Base-by-base conservation (phyloP, 2,329 filamentous ascomycete genomes). In the Cytospora mali region DNA sequence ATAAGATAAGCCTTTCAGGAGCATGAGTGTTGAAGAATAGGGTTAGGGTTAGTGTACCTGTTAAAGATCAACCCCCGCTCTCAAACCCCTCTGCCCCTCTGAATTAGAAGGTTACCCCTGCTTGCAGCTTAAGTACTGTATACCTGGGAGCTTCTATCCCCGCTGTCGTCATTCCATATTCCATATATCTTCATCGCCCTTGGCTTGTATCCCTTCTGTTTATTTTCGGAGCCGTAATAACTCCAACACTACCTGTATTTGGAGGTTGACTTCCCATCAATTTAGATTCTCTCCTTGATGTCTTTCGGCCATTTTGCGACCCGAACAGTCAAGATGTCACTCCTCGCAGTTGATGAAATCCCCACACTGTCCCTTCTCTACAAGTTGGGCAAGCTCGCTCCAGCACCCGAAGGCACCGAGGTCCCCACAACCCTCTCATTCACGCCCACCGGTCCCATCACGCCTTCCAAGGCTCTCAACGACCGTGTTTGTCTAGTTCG, bases 401-500 rank as follows among this genome's bases (percentile, higher is more conserved):
- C 69, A 18, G 65, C 69, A 49, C 65, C 58, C 6, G n/a, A 62
- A 52, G 50, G 35, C 58, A 48, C 62, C 23, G 55, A 61, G 27
- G 62, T 64, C 2, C 67, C 69, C 2, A 10, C 29, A 64, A 70
- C 66, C 57, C 51, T 67, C 18, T 68, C 66, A 51, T 67, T 71
- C 11, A 67, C 71, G 14, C 66, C 73, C 6, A 57, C 58, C 55
- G 68, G 48, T 48, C 67, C 68, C 46, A 68, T 58, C 55, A 25
- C 67, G 46, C 72, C 74, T 5, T 85, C 82, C n/a, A 74, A 81
- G 61, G 69, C 75, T 11, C 79, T 90, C 76, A 96, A 96, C 78
- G 77, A 85, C 72, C 87, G 85, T 66, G 82, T 97, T 69, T 85
- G 84, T 52, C 78, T 94, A 42, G 81, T 92, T 67, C 84, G 85